Evolutionary conservation across 106 monocot genomes (phyloP), one percentile per base, ranked within the genome.

Genomic region (Dioscorea alata): DNA sequence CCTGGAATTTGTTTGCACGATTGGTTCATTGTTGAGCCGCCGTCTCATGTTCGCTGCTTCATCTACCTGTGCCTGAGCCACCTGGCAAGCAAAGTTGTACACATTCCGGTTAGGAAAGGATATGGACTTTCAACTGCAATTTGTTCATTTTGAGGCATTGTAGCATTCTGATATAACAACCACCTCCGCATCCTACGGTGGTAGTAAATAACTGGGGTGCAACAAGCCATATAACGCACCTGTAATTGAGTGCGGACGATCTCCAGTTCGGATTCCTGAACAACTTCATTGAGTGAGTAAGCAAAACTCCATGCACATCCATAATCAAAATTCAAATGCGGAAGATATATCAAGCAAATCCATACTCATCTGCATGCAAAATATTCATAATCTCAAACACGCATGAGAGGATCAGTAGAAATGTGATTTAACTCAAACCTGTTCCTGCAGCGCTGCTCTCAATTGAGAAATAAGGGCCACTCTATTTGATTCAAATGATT

Each of bases 221-320:
- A 42, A 42, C 42, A 1, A 28, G 28, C 42, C 42, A 42, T 42
- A 16, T 7, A 8, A 50, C 71, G 50, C 28, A 91, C 90, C 90
- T 91, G 90, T 50, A 94, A 59, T 72, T 94, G 94, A n/a, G 84
- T 94, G 51, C 86, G 81, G 50, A 94, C 79, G 60, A 74, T 87
- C 87, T 94, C 94, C 84, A 94, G 76, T 70, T 82, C 78, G 50
- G 90, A 87, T 80, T 94, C 94, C 94, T 94, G 80, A 56, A 78
- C 28, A 71, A 79, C 50, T 63, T 69, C 58, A 64, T 13, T 64
- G 34, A 59, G 53, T 71, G 64, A 83, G 61, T 78, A 71, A 72
- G 78, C 49, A 59, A 42, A 69, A 50, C 25, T 63, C 71, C 71
- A 66, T 33, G 48, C 23, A 74, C 19, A 68, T 67, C 22, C 35